A percentile compares a stretch with the other conserved stretches of the same genome.
phyloP scores from a whole-genome alignment of 345 rosid genomes.

The Laguncularia racemosa region DNA sequence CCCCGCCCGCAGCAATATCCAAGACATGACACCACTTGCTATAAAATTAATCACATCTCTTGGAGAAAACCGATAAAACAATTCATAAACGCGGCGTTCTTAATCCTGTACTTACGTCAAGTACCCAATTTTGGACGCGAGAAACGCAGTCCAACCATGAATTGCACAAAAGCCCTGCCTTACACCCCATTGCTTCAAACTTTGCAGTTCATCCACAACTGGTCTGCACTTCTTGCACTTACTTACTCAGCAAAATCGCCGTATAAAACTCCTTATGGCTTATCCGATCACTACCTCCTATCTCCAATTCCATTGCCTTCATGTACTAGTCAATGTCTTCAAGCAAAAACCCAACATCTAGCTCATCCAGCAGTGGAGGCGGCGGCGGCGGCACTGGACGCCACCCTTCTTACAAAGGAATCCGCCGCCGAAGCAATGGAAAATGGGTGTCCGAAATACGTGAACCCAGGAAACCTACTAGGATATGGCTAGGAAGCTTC shows the following conservation, averaged over 20 bases:
- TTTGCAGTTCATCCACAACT: conserved; percentile 13
- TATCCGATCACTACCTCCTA: too few species aligned
- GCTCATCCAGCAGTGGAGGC: too few species aligned
- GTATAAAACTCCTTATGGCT: neutral
- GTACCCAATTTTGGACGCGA: neutral
- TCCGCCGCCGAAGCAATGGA: conserved; percentile 16
- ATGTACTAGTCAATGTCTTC: too few species aligned
- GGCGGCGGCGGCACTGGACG: conserved; percentile 2
- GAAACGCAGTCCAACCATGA: conserved; percentile 6
- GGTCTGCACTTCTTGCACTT: conserved; percentile 7
- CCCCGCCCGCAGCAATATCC: too few species aligned
- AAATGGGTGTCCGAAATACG: conserved; percentile 22
- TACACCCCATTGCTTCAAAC: neutral
- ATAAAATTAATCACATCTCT: too few species aligned
- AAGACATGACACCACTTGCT: too few species aligned
- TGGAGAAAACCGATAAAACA: too few species aligned
- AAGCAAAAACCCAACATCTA: too few species aligned
- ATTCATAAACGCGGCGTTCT: too few species aligned
- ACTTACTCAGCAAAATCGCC: neutral
- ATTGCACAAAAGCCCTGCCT: conserved; percentile 4
- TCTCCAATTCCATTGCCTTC: too few species aligned
- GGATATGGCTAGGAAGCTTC: conserved; percentile 24
- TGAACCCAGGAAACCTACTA: conserved; percentile 13
- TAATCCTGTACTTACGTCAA: too few species aligned
- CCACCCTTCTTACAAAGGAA: conserved; percentile 12